phyloP scores from a whole-genome alignment of 1,139 yeast genomes.

The Saccharomycopsis hybrid region DNA sequence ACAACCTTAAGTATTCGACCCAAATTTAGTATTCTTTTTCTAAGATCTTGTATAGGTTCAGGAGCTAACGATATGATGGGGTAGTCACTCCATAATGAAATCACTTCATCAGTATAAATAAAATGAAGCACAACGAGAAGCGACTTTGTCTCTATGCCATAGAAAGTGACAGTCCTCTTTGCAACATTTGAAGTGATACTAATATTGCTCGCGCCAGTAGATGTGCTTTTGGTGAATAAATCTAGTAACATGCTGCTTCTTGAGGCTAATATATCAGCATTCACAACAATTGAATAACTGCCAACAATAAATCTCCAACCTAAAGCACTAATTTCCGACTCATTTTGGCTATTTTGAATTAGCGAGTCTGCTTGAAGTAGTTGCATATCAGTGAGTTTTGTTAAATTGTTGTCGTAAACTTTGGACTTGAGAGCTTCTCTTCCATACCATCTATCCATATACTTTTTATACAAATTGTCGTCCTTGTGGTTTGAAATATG shows the following conservation, averaged over 20 bases:
- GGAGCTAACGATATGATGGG: conserved; percentile 23
- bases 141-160: conserved; percentile 26
- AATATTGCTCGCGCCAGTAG: neutral
- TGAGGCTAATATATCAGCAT: neutral
- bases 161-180: neutral
- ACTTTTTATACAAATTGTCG: neutral
- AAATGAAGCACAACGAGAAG: conserved; percentile 36
- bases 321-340: neutral
- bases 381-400: neutral
- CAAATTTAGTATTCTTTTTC: conserved; percentile 23
- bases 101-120: conserved; percentile 40
- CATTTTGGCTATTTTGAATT: no score
- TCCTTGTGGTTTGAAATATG: neutral
- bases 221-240: neutral
- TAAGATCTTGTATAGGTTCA: conserved; percentile 24
- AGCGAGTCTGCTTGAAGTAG: no score
- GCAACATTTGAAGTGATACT: neutral
- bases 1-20: conserved; percentile 15
- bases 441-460: neutral
- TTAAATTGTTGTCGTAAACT: neutral
- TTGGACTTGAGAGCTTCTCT: neutral
- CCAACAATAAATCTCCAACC: no score
- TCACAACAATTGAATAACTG: neutral
- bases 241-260: neutral
- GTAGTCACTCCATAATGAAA: conserved; percentile 35